A percentile compares a stretch with the other conserved stretches of the same genome.
These are phyloP conservation scores for Colletotrichum echinochloae DNA, from an alignment of 2,329 filamentous ascomycete genomes.

Conservation along the genomic window DNA sequence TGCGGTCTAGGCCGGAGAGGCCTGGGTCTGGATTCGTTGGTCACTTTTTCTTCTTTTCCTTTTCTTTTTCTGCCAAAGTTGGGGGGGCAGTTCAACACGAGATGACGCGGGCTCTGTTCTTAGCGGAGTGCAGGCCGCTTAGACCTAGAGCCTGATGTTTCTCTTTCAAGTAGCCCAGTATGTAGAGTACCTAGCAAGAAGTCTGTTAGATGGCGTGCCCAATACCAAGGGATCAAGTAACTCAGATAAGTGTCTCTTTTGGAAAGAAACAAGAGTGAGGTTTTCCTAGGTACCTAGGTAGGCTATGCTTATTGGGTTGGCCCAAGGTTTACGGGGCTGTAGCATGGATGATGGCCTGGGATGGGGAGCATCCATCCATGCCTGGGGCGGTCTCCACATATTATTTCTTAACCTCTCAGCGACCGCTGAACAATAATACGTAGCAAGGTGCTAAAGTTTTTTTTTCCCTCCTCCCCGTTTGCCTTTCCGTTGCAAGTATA, in stretches of 20 bases:
- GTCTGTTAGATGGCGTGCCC: constrained; percentile 10
- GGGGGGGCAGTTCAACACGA: constrained; percentile 8
- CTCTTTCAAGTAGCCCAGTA: constrained; percentile 8
- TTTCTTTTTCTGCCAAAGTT: too few relatives aligned
- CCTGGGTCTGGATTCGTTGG: neutral
- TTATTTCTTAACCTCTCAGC: constrained; percentile 27
- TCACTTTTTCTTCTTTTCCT: neutral
- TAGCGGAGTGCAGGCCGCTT: constrained; percentile 38
- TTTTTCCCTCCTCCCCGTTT: constrained; percentile 13
- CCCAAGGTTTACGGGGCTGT: neutral
- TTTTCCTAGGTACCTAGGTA: too few relatives aligned
- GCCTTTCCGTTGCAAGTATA: constrained; percentile 1
- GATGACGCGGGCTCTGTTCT: neutral
- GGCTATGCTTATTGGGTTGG: neutral
- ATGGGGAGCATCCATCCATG: too few relatives aligned
- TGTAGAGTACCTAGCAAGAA: constrained; percentile 33
- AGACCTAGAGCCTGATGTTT: neutral
- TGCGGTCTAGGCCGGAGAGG: neutral
- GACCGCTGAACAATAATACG: constrained; percentile 30
- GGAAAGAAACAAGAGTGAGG: neutral
- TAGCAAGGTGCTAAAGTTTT: constrained; percentile 16
- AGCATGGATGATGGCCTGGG: neutral
- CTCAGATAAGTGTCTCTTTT: neutral
- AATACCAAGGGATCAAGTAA: neutral
- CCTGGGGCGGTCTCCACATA: constrained; percentile 21